Evolutionary conservation across 495 filamentous ascomycete genomes (phyloP), one percentile per base, ranked within the genome.

Genomic region (Apodospora peruviana): DNA sequence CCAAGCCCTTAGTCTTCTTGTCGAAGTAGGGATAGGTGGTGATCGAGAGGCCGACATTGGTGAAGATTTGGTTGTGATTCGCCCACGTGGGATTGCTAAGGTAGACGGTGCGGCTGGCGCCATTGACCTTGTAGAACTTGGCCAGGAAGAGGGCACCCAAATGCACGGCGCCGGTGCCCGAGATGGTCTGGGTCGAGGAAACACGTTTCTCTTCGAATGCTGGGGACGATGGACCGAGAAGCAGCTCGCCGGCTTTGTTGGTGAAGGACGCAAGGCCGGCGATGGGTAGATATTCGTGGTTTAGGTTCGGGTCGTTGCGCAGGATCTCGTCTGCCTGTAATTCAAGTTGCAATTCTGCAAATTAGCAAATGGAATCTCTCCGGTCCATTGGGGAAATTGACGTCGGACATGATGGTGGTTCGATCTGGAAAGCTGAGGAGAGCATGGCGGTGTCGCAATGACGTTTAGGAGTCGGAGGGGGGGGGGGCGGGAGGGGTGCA

Each of bases 251-350:
- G 3, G 93, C 89, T 51, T 91, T 91, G 50, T 79, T 76, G 41
- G 89, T 96, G 69, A 95, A 91, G 8, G 81, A 78, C 35, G 83
- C 67, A 39, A 97, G 77, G 51, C 93, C 93, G 47, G 90, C 86
- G 64, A 99, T 99, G 41, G 94, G 91, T 49, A 95, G 88, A 66
- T 97, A 99, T 80, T 99, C 93, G 75, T 97, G 90, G 74, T 99
- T 95, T 44, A 95, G 72, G 42, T 84, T 76, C 52, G 94, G 91
- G 64, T 96, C 91, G 58, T 84, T 86, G 59, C 83, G 85, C 38
- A 97, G 74, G 52, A 87, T 81, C 40, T 89, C 84, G 61, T 97
- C 91, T 43, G 94, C 94, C 94, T 96, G 61, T 51, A 41, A 23
- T 17, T 16, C 16, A 5, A 14, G 40, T 25, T 14, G 11, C 8